Base-by-base conservation (phyloP, 345 rosid genomes). In the Salix arbutifolia region DNA sequence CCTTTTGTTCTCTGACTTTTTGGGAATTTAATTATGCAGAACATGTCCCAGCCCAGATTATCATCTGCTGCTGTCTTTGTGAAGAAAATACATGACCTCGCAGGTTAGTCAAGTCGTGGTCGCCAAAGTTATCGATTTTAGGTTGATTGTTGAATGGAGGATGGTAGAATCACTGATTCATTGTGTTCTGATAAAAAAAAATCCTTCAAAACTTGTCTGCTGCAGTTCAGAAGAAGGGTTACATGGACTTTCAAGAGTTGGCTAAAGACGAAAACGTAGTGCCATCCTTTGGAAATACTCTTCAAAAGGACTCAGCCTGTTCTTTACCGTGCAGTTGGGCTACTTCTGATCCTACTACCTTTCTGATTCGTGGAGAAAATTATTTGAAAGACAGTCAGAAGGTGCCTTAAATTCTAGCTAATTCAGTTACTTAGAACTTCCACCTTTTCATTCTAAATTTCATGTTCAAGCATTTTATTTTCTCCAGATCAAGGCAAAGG, bases 161-260 rank as follows among this genome's bases (percentile, higher is more conserved):
- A 52, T 44, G 26, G 26, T 48, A 42, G 44, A 2, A 56, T 10
- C 17, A 26, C 28, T 70, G 60, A 56, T 50, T 72, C 7, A 65
- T 31, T 42, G 62, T 73, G 46, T 68, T 30, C 33, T 71, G 28
- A 26, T 64, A 37, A 48, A 46, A 44, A 81, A 65, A 60, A 35
- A 42, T 72, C 17, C 61, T 35, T 42, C 26, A 28, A 53, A 72
- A 74, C 72, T 71, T 72, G 71, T 65, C 19, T 69, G n/a, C 9
- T 81, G 60, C 91, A 92, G 97, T 79, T 80, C 94, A 92, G 26
- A 92, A 89, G 89, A 96, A 88, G 84, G 95, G 95, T 73, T 86
- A 88, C 52, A 56, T 85, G 80, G 97, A 91, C 61, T 77, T 90
- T n/a, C 97, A 86, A 80, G 95, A 91, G 18, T 70, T 66, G 66